phyloP scores from a whole-genome alignment of 768 basidiomycete species.

The Suillus lakei region DNA sequence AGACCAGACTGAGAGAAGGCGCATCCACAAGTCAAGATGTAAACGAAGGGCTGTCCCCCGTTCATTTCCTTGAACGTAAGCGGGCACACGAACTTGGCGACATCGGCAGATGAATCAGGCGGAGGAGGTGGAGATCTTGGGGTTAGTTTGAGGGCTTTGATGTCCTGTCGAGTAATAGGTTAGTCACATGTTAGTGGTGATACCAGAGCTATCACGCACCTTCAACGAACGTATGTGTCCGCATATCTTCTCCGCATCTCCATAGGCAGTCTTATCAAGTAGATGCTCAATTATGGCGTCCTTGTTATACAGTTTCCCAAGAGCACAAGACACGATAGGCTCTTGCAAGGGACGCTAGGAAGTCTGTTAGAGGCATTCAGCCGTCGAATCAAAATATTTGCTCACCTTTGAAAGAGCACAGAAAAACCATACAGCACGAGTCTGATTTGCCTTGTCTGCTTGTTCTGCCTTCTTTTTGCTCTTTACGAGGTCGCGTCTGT shows the following conservation, averaged over 20 bases:
- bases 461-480: slow-evolving; percentile 82
- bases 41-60: slow-evolving; percentile 86
- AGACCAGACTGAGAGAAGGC: slow-evolving; percentile 89
- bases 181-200: background rate
- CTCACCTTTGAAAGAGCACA: slow-evolving; percentile 94
- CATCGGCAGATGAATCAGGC: slow-evolving; percentile 47
- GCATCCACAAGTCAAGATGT: slow-evolving; percentile 85
- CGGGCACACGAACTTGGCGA: slow-evolving; percentile 85
- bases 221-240: slow-evolving; percentile 90
- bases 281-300: slow-evolving; percentile 92
- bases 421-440: slow-evolving; percentile 86
- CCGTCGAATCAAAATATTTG: background rate
- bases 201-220: slow-evolving; percentile 49
- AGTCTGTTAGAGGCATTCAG: slow-evolving; percentile 8
- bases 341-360: slow-evolving; percentile 79
- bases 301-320: slow-evolving; percentile 97
- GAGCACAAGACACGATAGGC: slow-evolving; percentile 88
- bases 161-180: slow-evolving; percentile 58
- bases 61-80: slow-evolving; percentile 95
- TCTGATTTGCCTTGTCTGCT: slow-evolving; percentile 90
- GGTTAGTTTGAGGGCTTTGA: slow-evolving; percentile 83
- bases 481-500: slow-evolving; percentile 77
- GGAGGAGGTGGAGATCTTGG: slow-evolving; percentile 59
- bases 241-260: slow-evolving; percentile 92
- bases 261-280: slow-evolving; percentile 80